A percentile compares a stretch with the other conserved stretches of the same genome.
Conservation (phyloP, 2,329 filamentous ascomycete species). For the Macrophomina pseudophaseolina region DNA sequence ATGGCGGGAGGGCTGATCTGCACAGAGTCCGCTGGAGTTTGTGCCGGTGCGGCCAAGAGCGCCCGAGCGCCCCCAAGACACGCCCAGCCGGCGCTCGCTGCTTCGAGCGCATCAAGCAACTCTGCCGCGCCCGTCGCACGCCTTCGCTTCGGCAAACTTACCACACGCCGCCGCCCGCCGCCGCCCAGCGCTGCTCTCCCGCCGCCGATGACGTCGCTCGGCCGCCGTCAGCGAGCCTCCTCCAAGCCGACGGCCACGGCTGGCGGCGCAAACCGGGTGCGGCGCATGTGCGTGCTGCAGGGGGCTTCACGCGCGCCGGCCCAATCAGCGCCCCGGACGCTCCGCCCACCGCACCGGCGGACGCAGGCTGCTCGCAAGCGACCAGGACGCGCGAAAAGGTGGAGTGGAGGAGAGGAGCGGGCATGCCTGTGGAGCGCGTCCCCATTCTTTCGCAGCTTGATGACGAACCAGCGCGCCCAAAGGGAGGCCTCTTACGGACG, state of each 20-base stretch:
- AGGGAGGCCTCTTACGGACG: constrained; percentile 14
- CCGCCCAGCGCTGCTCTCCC: constrained; percentile 18
- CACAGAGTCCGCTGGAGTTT: constrained; percentile 4
- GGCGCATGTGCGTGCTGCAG: neutral
- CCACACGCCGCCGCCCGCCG: neutral
- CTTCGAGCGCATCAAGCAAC: constrained; percentile 1
- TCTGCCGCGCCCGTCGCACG: constrained; percentile 14
- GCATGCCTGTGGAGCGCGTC: constrained; percentile 13
- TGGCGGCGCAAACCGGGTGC: constrained; percentile 22
- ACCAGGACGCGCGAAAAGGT: neutral
- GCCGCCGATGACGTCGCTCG: constrained; percentile 13
- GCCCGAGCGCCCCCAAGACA: constrained; percentile 11
- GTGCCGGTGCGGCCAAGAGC: constrained; percentile 11
- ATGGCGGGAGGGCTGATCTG: constrained; percentile 13
- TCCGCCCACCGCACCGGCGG: constrained; percentile 5
- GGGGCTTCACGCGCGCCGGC: neutral
- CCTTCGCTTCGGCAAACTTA: constrained; percentile 21
- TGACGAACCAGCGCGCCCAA: constrained; percentile 15
- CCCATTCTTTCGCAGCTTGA: constrained; percentile 12
- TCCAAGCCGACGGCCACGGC: neutral
- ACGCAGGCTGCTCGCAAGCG: neutral
- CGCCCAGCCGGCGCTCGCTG: constrained; percentile 14
- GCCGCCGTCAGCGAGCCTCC: neutral
- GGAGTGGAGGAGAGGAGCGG: constrained; percentile 22
- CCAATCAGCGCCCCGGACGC: constrained; percentile 9